Base-by-base conservation (phyloP, 441 rosid species). In the Gossypium armourianum region DNA sequence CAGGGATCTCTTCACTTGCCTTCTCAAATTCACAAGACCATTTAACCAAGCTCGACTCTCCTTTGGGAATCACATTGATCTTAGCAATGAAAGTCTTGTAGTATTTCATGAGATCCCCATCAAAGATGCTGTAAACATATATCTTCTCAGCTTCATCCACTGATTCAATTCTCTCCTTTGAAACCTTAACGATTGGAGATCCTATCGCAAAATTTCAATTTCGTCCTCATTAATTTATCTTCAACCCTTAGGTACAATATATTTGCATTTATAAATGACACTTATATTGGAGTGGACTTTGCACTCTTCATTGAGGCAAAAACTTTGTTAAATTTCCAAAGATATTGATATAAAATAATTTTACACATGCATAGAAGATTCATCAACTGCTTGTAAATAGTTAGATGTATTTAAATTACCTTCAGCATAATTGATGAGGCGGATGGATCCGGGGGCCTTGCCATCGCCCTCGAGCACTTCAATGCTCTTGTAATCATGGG, bases 391-490 rank as follows among this genome's bases (percentile, higher is more conserved):
- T 4, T 29, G 36, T 4, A 29, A 29, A 29, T 29, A 29, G 1
- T 26, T 26, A 26, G 36, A 29, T 29, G 36, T 29, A 29, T 29
- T 4, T 4, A 29, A 28, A 10, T 36, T 77, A 86, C 90, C 87
- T 47, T 89, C 94, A 29, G 78, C 88, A 16, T 89, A 93, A 1
- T 70, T 84, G 36, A 93, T 49, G 79, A 81, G 86, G 59, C 96
- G 93, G 69, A 89, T 59, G n/a, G 97, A 85, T 71, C 96, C 96
- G 19, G 84, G 78, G 40, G 83, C 77, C 75, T 88, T 89, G 65
- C 97, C 97, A 64, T 93, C 96, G 7, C 98, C 97, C 58, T 89
- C 81, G 0, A 89, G 87, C 13, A 91, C 88, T 75, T 87, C 79
- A 72, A 93, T 90, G 83, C 80, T 76, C 85, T 87, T 85, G 86